phyloP scores from a whole-genome alignment of 2,329 filamentous ascomycete species.

The Curvularia sp. region DNA sequence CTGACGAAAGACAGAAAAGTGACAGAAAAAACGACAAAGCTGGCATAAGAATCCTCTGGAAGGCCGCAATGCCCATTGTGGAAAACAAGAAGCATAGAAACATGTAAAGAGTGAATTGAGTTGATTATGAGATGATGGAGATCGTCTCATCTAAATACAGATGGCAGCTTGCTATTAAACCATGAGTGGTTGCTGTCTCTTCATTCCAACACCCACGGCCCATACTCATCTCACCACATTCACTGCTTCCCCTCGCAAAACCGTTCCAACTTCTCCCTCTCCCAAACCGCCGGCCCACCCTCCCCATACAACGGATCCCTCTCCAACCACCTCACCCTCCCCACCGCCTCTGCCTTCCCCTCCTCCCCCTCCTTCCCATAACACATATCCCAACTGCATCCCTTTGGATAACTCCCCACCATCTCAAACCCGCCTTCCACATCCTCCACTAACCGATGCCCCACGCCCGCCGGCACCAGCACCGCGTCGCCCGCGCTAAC shows the following conservation, averaged over 20 bases:
- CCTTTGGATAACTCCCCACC: constrained; percentile 70
- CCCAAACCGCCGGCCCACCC: constrained; percentile 37
- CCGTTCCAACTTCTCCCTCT: constrained; percentile 25
- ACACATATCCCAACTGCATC: constrained; percentile 72
- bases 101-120: no score
- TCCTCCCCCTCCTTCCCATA: constrained; percentile 66
- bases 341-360: constrained; percentile 58
- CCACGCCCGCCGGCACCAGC: constrained; percentile 70
- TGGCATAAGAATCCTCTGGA: background rate
- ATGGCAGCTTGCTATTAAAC: no score
- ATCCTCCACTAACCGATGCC: constrained; percentile 68
- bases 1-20: no score
- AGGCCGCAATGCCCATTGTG: background rate
- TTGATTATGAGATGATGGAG: no score
- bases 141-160: no score
- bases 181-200: no score
- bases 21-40: no score
- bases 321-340: constrained; percentile 62
- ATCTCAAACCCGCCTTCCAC: constrained; percentile 65
- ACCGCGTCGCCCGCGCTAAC: constrained; percentile 68
- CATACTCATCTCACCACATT: background rate
- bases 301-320: constrained; percentile 61
- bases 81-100: no score
- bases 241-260: constrained; percentile 7
- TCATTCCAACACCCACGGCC: no score